Percentiles rank a stretch among this genome's conserved stretches.
These are phyloP conservation scores for Carex pumila DNA, from an alignment of 176 grass and related monocot species.

Conservation along the genomic window DNA sequence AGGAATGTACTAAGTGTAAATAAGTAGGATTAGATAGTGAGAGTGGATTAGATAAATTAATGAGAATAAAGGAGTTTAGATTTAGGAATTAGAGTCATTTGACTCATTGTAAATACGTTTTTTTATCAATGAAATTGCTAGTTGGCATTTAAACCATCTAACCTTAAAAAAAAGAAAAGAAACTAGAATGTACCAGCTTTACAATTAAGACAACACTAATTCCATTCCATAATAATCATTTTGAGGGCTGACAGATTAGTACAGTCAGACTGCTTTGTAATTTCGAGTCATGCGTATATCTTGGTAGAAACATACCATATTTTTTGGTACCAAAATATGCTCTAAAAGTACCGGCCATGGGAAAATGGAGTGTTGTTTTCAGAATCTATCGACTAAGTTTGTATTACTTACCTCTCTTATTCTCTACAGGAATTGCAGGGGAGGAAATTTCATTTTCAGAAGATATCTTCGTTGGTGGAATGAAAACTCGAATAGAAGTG, in stretches of 20 bases:
- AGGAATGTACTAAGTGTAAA: too few species aligned
- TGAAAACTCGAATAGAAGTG: background rate
- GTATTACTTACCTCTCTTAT: background rate
- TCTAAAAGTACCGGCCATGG: background rate
- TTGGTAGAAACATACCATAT: background rate
- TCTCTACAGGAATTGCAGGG: background rate
- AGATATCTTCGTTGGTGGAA: background rate
- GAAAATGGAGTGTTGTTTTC: background rate
- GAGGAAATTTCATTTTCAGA: background rate
- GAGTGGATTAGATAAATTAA: too few species aligned
- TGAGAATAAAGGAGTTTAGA: too few species aligned
- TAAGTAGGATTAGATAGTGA: too few species aligned
- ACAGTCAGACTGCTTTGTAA: background rate
- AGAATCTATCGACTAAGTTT: background rate
- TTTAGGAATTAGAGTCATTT: too few species aligned
- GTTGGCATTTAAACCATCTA: too few species aligned
- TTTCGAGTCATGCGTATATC: background rate
- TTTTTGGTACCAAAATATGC: background rate
- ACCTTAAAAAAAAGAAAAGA: too few species aligned
- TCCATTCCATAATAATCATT: background rate
- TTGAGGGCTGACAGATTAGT: background rate
- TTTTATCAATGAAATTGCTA: too few species aligned
- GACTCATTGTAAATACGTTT: too few species aligned
- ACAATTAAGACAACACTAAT: too few species aligned
- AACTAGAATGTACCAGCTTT: too few species aligned